These are phyloP conservation scores for Stevia rebaudiana DNA, from an alignment of 140 eudicot species.

Conservation along the genomic window DNA sequence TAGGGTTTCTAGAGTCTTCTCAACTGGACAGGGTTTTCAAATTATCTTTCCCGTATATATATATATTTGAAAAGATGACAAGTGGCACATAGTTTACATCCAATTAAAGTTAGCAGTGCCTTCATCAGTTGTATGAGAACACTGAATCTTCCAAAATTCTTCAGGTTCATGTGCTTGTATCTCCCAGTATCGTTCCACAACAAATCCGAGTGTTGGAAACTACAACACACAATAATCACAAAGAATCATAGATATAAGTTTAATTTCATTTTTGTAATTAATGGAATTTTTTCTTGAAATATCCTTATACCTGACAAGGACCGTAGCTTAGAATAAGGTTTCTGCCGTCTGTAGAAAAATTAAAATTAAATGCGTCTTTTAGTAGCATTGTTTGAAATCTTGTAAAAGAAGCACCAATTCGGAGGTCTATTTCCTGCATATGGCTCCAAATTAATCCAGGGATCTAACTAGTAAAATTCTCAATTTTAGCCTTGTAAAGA, in stretches of 20 bases:
- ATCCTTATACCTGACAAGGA: conserved; percentile 78
- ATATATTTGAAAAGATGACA: neutral
- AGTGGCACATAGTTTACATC: conserved; percentile 45
- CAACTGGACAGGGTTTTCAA: too few relatives aligned
- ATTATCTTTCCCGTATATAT: too few relatives aligned
- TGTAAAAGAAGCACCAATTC: conserved; percentile 95
- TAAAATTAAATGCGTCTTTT: conserved; percentile 69
- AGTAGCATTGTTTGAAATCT: conserved; percentile 90
- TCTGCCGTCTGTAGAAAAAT: conserved; percentile 59
- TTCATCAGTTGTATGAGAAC: conserved; percentile 71
- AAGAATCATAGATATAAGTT: neutral
- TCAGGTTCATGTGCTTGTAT: conserved; percentile 91
- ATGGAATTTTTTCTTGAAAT: neutral
- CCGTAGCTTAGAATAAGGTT: conserved; percentile 79
- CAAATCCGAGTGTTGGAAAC: conserved; percentile 93
- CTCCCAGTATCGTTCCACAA: conserved; percentile 96
- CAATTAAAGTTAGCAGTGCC: conserved; percentile 71
- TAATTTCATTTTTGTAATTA: neutral
- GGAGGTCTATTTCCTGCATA: conserved; percentile 87
- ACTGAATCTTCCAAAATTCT: conserved; percentile 89
- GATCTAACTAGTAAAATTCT: neutral
- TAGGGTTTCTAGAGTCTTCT: too few relatives aligned
- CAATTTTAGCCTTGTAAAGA: neutral
- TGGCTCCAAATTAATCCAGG: conserved; percentile 14
- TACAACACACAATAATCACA: conserved; percentile 25